Base-by-base conservation (phyloP, 1,284 basidiomycete species). In the Peniophora sp. region DNA sequence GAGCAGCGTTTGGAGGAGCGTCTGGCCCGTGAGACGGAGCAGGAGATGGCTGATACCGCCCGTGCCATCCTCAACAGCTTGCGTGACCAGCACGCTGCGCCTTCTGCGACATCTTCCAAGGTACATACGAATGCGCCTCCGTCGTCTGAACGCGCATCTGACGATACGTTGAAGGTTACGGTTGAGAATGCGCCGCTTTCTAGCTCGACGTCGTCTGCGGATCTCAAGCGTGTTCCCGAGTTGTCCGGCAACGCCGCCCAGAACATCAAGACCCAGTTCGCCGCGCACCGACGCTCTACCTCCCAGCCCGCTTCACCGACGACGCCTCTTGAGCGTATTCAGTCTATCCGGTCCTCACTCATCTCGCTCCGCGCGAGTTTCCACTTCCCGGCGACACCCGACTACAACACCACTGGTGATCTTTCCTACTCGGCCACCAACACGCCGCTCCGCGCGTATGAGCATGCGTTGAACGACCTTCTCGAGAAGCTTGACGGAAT, bases 401-500 rank as follows among this genome's bases (percentile, higher is more conserved):
- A 70, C 27, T 8, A 66, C 54, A 49, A 58, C 2, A 16, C 51
- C 2, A 32, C 27, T 8, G 38, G 27, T 17, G 58, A 47, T 35
- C 61, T 68, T 20, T 59, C 65, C n/a, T 79, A 71, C 65, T 71
- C 73, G 39, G 47, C 69, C 16, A 59, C 57, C 54, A 81, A 80
- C 64, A 66, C 66, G 8, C 66, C 73, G 0, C 65, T 80, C 44
- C 77, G 76, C 57, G 66, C 66, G 6, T 74, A 78, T 60, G 73
- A 78, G 53, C 66, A 79, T 50, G 68, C 72, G 19, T 69, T 89
- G 49, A 76, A 78, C 49, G 76, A 77, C 49, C 64, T 90, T 11
- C 68, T 90, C 27, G 73, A 80, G 44, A 70, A 72, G 52, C 73
- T 89, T 3, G 88, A 91, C 57, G 78, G 73, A 0, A 74, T 89